These are phyloP conservation scores for Draba incana DNA, from an alignment of 345 rosid species.

Conservation along the genomic window DNA sequence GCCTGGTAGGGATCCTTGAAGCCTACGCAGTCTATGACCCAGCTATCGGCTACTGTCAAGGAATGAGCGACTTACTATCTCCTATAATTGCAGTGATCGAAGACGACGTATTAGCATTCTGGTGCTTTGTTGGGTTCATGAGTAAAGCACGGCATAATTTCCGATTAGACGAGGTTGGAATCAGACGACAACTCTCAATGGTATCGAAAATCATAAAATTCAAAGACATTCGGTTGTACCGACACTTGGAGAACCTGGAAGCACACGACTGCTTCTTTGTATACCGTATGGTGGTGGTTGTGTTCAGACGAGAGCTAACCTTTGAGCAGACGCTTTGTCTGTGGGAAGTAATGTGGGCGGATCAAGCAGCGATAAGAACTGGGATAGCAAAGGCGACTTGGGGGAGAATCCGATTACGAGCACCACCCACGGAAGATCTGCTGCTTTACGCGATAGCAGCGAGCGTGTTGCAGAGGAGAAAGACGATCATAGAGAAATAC, in stretches of 20 bases:
- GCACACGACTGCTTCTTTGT: constrained; percentile 95
- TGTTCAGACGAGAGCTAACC: constrained; percentile 79
- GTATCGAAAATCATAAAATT: constrained; percentile 84
- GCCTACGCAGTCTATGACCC: constrained; percentile 90
- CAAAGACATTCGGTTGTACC: constrained; percentile 77
- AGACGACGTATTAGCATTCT: constrained; percentile 82
- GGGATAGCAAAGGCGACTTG: constrained; percentile 79
- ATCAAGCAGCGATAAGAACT: constrained; percentile 80
- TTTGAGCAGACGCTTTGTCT: constrained; percentile 89
- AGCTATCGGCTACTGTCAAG: constrained; percentile 89
- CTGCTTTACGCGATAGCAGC: constrained; percentile 95
- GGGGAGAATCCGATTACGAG: constrained; percentile 83
- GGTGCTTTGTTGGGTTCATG: constrained; percentile 96
- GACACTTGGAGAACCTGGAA: constrained; percentile 88
- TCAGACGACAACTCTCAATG: constrained; percentile 73
- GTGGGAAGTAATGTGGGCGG: constrained; percentile 99
- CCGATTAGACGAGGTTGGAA: constrained; percentile 93
- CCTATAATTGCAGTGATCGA: constrained; percentile 78
- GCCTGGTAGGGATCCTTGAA: constrained; percentile 83
- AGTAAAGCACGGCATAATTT: constrained; percentile 91
- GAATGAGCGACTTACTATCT: constrained; percentile 94
- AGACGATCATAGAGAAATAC: constrained; percentile 82
- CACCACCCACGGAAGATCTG: constrained; percentile 90
- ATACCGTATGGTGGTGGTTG: constrained; percentile 93
- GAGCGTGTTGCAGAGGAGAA: constrained; percentile 91